Conservation (phyloP, 1,139 yeast genomes). For the Zhuliangozyma parablackwelliae region DNA sequence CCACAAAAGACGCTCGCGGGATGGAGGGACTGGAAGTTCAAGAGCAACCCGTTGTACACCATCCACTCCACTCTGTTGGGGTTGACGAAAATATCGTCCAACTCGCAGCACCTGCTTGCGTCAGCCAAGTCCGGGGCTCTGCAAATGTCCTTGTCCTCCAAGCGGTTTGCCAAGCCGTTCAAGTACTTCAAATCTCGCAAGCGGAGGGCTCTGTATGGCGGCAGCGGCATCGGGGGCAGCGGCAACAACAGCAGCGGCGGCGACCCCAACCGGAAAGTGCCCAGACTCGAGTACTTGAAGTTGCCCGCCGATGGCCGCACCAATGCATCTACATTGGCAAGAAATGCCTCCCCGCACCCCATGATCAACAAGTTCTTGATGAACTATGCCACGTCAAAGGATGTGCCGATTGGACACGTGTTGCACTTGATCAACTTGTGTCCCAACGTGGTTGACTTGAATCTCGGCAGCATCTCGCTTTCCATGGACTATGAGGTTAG, state of each 20-base stretch:
- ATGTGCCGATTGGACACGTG: constrained; percentile 65
- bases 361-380: constrained; percentile 51
- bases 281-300: constrained; percentile 10
- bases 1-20: constrained; percentile 57
- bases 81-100: constrained; percentile 24
- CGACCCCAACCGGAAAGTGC: constrained; percentile 7
- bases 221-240: too few relatives aligned
- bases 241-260: neutral
- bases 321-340: constrained; percentile 4
- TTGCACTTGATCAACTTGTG: constrained; percentile 58
- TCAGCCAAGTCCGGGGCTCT: constrained; percentile 18
- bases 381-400: constrained; percentile 57
- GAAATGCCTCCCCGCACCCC: constrained; percentile 43
- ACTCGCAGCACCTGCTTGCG: constrained; percentile 18
- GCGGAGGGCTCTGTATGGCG: constrained; percentile 12
- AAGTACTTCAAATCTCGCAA: constrained; percentile 22
- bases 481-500: constrained; percentile 56
- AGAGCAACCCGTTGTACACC: constrained; percentile 62
- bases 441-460: constrained; percentile 46
- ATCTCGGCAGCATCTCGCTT: constrained; percentile 52
- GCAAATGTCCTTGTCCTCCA: constrained; percentile 15
- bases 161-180: constrained; percentile 20
- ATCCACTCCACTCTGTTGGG: constrained; percentile 16
- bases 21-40: constrained; percentile 87
- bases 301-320: constrained; percentile 6